Evolutionary conservation across 2,329 filamentous ascomycete genomes (phyloP), one percentile per base, ranked within the genome.

Genomic region (Helminthosporium solani): DNA sequence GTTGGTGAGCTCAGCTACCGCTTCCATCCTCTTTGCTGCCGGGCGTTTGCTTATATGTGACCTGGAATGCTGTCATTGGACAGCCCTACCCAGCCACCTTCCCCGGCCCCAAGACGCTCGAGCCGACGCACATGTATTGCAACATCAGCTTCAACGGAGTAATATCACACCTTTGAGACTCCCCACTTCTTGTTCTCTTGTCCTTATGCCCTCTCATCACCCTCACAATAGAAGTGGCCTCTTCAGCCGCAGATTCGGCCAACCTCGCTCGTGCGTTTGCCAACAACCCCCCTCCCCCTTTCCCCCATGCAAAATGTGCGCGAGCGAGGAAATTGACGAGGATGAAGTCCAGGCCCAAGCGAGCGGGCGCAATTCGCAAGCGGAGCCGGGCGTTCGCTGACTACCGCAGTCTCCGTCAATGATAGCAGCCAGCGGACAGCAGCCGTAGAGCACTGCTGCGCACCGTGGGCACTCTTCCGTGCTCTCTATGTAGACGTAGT

Each of bases 321-420:
- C 7, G 4, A 25, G 28, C 28, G 8, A 31, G 28, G 7, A 31
- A 12, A 31, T 31, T n/a, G 5, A 9, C 23, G 28, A 31, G n/a
- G n/a, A n/a, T n/a, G n/a, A n/a, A n/a, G n/a, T n/a, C n/a, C n/a
- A n/a, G 14, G 8, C 28, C 28, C 28, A 31, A 7, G 14, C 28
- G 6, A 31, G 28, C 28, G 14, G 28, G 28, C 28, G 28, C 28
- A 31, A 20, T 14, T 35, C 35, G 19, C 20, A 25, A 21, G 12
- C 23, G 7, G 35, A 38, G 53, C 50, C 49, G 57, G 57, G 57
- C 57, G 57, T 58, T 56, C 23, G 35, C 35, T 38, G 19, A 38
- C 35, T 14, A 31, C 28, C 35, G 23, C 35, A 38, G 20, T 37
- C 18, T 36, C 34, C 23, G 20, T 15, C 20, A 25, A 6, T 18